Evolutionary conservation across 2,329 filamentous ascomycete species (phyloP), one percentile per base, ranked within the genome.

Genomic region (Byssothecium circinans): DNA sequence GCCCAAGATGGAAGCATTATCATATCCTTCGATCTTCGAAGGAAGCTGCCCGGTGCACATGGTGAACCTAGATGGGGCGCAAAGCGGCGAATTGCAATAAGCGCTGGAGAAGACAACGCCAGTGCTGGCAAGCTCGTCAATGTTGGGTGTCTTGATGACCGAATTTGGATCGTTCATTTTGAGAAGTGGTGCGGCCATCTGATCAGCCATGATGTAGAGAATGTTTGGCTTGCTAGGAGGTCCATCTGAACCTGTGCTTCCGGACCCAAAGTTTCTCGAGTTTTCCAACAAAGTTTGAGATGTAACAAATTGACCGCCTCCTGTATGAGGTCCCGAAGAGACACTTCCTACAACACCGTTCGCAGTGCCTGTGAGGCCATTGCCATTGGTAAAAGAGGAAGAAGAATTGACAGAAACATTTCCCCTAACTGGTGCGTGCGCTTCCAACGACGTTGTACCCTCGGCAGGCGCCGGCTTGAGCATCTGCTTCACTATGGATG

Each of bases 121-220:
- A 51, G 83, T 83, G 56, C 85, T 82, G 2, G 91, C 90, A 54
- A 96, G 80, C 42, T 84, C 82, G 73, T 96, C 89, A 50, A 96
- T 82, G 74, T 96, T 86, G 39, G 91, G 91, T 1, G 91, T 96
- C 74, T 91, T 89, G 79, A 96, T 96, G 68, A 89, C 87, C 1
- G 91, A 95, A 43, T 87, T 79, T 37, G 85, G 81, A 72, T 96
- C 91, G 78, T 96, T 91, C 77, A 96, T 92, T 76, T 91, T 92
- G 59, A 96, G 83, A 60, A 91, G 81, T 15, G 91, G 91, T 22
- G 91, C 91, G 15, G 91, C 88, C 70, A 96, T 84, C 76, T 96
- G 91, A 74, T 96, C 91, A 45, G 91, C 91, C 91, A 96, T 96
- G 75, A 96, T 95, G 78, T 94, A 96, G 38, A 91, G 79, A 58